phyloP scores from a whole-genome alignment of 805 yeast species.

The Ogataea ramenticola region DNA sequence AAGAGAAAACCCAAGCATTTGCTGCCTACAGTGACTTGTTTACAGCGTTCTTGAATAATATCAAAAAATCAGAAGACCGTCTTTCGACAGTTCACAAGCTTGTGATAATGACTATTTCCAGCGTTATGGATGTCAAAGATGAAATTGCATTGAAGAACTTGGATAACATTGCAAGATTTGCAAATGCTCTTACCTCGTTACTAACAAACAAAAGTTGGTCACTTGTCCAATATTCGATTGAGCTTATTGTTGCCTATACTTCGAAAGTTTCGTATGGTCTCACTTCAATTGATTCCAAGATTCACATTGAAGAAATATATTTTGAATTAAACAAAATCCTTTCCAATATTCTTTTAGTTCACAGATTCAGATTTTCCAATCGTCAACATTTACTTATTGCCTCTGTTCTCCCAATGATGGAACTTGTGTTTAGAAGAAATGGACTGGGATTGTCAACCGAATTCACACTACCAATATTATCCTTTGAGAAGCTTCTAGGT shows the following conservation, averaged over 20 bases:
- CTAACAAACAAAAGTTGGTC: constrained; percentile 48
- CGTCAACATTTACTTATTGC: constrained; percentile 63
- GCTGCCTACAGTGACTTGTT: constrained; percentile 2
- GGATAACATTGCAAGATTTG: constrained; percentile 7
- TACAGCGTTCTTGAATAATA: constrained; percentile 3
- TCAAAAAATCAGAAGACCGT: constrained; percentile 2
- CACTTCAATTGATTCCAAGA: not conserved
- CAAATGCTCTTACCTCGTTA: constrained; percentile 30
- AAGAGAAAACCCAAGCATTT: not conserved
- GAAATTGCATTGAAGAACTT: constrained; percentile 1
- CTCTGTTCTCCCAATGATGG: constrained; percentile 44
- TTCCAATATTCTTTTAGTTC: constrained; percentile 57
- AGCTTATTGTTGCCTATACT: constrained; percentile 29
- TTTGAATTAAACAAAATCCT: constrained; percentile 37
- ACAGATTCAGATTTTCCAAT: constrained; percentile 60
- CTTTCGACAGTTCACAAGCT: constrained; percentile 9
- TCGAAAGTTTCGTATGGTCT: constrained; percentile 6
- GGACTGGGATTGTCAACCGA: constrained; percentile 7
- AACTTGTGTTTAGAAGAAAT: constrained; percentile 28
- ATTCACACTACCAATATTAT: constrained; percentile 32
- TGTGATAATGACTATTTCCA: constrained; percentile 25
- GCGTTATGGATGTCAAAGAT: constrained; percentile 10
- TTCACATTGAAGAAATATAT: constrained; percentile 25
- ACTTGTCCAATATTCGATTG: constrained; percentile 61
- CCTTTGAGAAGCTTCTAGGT: constrained; percentile 50